Base-by-base conservation (phyloP, 306 rosid species). In the Herpetospermum pedunculosum region DNA sequence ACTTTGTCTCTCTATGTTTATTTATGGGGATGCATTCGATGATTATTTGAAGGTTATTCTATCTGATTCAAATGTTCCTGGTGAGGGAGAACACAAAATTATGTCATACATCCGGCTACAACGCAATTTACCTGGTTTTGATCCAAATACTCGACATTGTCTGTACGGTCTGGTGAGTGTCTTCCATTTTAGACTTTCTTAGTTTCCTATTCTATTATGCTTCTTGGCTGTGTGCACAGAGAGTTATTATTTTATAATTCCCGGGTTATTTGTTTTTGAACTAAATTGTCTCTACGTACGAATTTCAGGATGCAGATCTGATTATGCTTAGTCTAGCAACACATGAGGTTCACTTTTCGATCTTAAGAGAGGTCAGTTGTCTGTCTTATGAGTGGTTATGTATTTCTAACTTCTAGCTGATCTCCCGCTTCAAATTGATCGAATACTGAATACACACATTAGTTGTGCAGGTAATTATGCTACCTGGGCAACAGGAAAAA, bases 61-160 rank as follows among this genome's bases (percentile, higher is more conserved):
- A 84, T 91, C 99, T 85, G 99, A 94, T 88, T 83, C 99, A 57
- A 94, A 94, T 64, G 96, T 84, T 72, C 92, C 91, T 68, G 99
- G 99, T 9, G 99, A 94, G 88, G 99, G 99, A 70, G 95, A 94
- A 75, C 99, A 94, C 83, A 94, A 94, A 85, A 87, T 91, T 77
- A 94, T 94, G 87, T 79, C 86, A 72, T 94, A 91, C 77, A 91
- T 94, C 69, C 92, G 97, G 71, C 78, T 23, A 73, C 97, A 91
- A 69, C 92, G 97, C 64, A 83, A 83, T 84, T 87, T 88, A 75
- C 86, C 86, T 26, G 97, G 99, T 49, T 94, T 85, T 73, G 81
- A 91, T 84, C 99, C 97, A 58, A 91, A 94, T 76, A 89, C 96
- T 67, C 83, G 83, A 48, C 97, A 94, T 73, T 91, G 96, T 80